phyloP scores from a whole-genome alignment of 176 grass and related monocot genomes.

The Aegilops bicornis region DNA sequence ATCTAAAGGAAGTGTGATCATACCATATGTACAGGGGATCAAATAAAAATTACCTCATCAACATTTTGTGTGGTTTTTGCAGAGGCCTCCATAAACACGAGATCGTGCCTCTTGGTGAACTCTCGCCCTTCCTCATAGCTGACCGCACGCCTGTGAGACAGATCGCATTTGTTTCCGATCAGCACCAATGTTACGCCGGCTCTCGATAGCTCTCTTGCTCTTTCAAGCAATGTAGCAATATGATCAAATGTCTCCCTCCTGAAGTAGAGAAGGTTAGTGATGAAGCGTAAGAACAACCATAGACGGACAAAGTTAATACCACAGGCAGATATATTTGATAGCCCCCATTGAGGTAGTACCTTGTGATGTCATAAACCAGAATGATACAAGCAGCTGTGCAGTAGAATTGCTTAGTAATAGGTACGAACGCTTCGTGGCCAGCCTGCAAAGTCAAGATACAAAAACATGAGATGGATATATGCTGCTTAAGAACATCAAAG shows the following conservation, averaged over 20 bases:
- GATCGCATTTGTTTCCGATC: conserved; percentile 62
- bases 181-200: conserved; percentile 67
- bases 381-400: conserved; percentile 54
- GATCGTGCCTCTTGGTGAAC: conserved; percentile 64
- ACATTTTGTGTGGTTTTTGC: conserved; percentile 62
- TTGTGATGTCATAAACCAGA: conserved; percentile 69
- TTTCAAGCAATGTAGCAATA: conserved; percentile 57
- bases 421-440: conserved; percentile 57
- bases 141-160: conserved; percentile 58
- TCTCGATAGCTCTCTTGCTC: conserved; percentile 53
- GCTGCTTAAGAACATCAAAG: neutral
- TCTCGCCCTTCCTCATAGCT: conserved; percentile 65
- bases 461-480: conserved; percentile 8
- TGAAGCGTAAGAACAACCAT: neutral
- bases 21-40: neutral
- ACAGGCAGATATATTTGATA: neutral
- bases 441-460: conserved; percentile 38
- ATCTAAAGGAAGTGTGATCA: neutral
- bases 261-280: neutral
- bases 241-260: conserved; percentile 84
- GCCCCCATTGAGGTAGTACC: conserved; percentile 15
- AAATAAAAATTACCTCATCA: conserved; percentile 44
- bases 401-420: conserved; percentile 57
- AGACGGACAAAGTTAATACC: neutral
- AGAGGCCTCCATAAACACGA: conserved; percentile 71